Conservation (phyloP, 108 stramenopile species). For the Tribonema minus region DNA sequence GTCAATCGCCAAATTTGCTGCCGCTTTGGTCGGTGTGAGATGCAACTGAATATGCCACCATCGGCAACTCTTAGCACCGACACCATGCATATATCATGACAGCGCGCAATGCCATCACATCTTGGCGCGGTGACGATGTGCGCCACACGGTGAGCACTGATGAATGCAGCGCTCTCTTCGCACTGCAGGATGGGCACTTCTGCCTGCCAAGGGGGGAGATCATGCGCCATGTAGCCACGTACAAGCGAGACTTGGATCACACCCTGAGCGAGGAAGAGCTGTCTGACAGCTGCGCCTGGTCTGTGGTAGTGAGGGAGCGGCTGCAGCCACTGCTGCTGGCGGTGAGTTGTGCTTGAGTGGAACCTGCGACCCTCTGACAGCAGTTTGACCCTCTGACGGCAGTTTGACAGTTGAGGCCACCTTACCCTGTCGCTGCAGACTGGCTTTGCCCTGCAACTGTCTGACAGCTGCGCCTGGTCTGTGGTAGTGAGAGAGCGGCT, state of each 20-base stretch:
- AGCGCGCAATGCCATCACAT: neutral
- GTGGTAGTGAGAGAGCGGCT: too few species aligned
- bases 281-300: neutral
- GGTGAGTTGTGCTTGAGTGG: neutral
- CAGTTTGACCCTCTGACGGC: too few species aligned
- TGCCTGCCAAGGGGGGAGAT: neutral
- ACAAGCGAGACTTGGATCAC: constrained; percentile 2
- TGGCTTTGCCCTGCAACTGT: neutral
- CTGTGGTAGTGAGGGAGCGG: constrained; percentile 9
- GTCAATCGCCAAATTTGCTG: too few species aligned
- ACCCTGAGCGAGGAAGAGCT: constrained; percentile 1
- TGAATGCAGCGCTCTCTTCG: neutral
- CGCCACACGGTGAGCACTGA: neutral
- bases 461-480: too few species aligned
- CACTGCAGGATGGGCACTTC: constrained; percentile 22
- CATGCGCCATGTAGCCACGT: neutral
- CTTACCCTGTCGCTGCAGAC: neutral
- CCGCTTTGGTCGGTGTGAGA: neutral
- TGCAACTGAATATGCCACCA: neutral
- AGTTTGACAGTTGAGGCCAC: too few species aligned
- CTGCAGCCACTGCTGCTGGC: constrained; percentile 23
- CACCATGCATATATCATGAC: neutral
- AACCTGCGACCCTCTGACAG: too few species aligned
- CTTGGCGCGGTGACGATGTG: constrained; percentile 1
- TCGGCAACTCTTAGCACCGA: neutral